Evolutionary conservation across 441 rosid species (phyloP).

Genomic region (Populus trichocarpa): DNA sequence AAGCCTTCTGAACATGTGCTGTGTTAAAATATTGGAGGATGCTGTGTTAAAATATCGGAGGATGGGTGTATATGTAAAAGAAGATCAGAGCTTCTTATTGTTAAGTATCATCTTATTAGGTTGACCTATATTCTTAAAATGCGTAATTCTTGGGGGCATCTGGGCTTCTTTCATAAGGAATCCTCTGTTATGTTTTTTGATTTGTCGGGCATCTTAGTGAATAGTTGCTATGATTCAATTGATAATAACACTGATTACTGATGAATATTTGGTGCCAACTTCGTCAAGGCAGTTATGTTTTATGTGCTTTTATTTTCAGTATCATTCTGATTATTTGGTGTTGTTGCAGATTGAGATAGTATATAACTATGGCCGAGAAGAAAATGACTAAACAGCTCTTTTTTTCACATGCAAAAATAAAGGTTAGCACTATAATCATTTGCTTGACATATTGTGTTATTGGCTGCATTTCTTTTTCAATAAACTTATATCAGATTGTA

Average conservation of each 20-base stretch:
- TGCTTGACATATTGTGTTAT: background rate
- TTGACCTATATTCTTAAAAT: background rate
- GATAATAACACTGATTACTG: background rate
- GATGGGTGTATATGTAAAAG: background rate
- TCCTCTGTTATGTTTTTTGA: background rate
- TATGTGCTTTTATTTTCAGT: background rate
- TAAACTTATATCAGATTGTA: background rate
- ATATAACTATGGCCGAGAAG: constrained; percentile 83
- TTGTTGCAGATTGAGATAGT: constrained; percentile 79
- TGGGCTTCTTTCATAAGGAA: background rate
- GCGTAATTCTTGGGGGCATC: background rate
- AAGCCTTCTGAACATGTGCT: background rate
- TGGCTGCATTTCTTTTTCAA: background rate
- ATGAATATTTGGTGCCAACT: background rate
- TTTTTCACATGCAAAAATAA: constrained; percentile 27
- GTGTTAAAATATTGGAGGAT: background rate
- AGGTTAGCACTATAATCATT: constrained; percentile 32
- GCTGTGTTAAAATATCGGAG: background rate
- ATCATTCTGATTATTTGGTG: constrained; percentile 13
- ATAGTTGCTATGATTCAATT: background rate
- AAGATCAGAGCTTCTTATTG: background rate
- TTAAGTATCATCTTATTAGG: background rate
- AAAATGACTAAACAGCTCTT: constrained; percentile 38
- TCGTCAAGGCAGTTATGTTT: background rate
- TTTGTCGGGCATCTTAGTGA: background rate